Base-by-base conservation (phyloP, 345 rosid genomes). In the Eucalyptus rudis region DNA sequence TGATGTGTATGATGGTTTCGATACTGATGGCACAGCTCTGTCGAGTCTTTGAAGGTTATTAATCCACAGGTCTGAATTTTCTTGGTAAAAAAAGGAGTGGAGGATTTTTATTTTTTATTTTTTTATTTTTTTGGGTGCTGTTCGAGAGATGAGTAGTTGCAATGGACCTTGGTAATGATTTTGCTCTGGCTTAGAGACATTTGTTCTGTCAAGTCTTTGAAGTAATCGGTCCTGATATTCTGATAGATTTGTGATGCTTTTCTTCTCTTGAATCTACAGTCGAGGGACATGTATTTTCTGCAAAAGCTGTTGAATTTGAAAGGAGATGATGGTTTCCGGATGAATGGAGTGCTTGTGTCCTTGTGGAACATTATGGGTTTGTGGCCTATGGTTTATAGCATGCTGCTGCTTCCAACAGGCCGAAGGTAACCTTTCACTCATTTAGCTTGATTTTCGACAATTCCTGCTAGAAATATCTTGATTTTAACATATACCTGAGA, bases 351-450 rank as follows among this genome's bases (percentile, higher is more conserved):
- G 27, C 96, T 97, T 93, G 97, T 96, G 43, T 93, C 96, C 47
- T 90, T 95, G 27, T 97, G 98, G 98, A 95, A 96, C 88, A 93
- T 95, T 33, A 96, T 96, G 98, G 99, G 98, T 89, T 90, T 96
- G 90, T 97, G 99, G 99, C 98, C 99, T 89, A 88, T 94, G 88
- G 94, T 93, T 3, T 97, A 95, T 87, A 92, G 92, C 91, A 97
- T 96, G 99, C 94, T 96, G 85, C 93, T 96, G 91, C 91, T 96
- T 90, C 99, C 98, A 47, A 91, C 99, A 10, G 96, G 95, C 86
- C 92, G 96, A 92, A 96, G 99, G 99, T 96, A 92, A 19, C n/a
- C 89, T 54, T 87, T 33, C 8, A 20, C 68, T 76, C 86, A 87
- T 79, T 49, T 88, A 20, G 20, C n/a, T 19, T 86, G 25, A 81